A percentile compares a stretch with the other conserved stretches of the same genome.
These are phyloP conservation scores for Kwoniella sp. DNA, from an alignment of 768 basidiomycete species.

Conservation along the genomic window DNA sequence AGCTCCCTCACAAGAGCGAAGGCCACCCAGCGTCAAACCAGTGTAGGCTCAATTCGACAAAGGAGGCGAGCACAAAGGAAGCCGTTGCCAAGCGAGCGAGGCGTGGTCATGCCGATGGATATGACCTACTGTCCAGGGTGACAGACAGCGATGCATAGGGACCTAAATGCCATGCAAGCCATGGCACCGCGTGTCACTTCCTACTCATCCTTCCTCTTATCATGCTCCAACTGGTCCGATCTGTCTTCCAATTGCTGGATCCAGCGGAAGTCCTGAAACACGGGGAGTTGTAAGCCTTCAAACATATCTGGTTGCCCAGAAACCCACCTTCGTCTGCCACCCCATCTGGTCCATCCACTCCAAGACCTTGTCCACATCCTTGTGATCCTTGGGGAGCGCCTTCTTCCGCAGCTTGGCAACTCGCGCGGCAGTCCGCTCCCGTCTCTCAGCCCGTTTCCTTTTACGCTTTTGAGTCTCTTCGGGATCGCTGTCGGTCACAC, in stretches of 20 bases:
- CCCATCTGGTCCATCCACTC: constrained; percentile 44
- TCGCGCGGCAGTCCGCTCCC: constrained; percentile 8
- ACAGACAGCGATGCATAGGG: no score
- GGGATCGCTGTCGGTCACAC: constrained; percentile 17
- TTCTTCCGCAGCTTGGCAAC: constrained; percentile 10
- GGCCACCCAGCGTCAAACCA: no score
- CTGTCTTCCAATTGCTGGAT: constrained; percentile 24
- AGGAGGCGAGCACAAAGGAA: no score
- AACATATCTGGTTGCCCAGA: not conserved
- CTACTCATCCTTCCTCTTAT: constrained; percentile 18
- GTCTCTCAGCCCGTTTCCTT: not conserved
- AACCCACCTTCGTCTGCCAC: constrained; percentile 31
- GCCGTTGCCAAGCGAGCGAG: no score
- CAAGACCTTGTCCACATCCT: constrained; percentile 38
- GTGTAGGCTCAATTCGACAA: no score
- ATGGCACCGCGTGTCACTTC: no score
- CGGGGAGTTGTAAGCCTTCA: not conserved
- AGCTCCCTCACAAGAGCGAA: no score
- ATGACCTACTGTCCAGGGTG: no score
- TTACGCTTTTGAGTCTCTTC: constrained; percentile 13
- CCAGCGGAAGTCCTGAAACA: constrained; percentile 28
- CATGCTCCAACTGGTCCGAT: constrained; percentile 27
- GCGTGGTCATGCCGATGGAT: no score
- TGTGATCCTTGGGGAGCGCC: constrained; percentile 11
- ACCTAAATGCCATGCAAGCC: no score